phyloP scores from a whole-genome alignment of 2,329 filamentous ascomycete genomes.

The Penicillium glabrum region DNA sequence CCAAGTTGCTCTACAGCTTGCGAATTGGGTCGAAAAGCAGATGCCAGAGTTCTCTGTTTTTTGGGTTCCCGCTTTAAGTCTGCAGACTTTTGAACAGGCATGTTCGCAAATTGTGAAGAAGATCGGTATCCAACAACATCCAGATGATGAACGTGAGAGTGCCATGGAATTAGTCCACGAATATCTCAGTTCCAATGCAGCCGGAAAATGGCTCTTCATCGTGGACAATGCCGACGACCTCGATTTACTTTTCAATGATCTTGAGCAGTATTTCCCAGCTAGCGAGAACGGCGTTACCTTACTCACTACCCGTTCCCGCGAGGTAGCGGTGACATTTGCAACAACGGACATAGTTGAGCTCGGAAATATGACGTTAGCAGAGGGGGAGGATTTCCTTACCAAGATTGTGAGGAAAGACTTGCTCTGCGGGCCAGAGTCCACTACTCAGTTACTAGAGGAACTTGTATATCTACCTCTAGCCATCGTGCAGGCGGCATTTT shows the following conservation, averaged over 20 bases:
- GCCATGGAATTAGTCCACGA: background rate
- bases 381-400: too few relatives aligned
- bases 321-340: too few relatives aligned
- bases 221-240: conserved; percentile 26
- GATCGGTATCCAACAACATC: background rate
- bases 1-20: background rate
- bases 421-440: too few relatives aligned
- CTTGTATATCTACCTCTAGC: too few relatives aligned
- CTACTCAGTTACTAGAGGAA: too few relatives aligned
- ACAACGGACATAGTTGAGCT: too few relatives aligned
- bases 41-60: background rate
- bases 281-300: too few relatives aligned
- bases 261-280: background rate
- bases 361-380: too few relatives aligned
- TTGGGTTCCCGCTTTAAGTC: background rate
- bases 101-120: background rate
- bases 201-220: conserved; percentile 24
- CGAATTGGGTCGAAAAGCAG: background rate
- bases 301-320: too few relatives aligned
- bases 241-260: background rate
- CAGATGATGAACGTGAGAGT: background rate
- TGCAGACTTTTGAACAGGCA: background rate
- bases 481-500: too few relatives aligned
- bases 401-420: too few relatives aligned
- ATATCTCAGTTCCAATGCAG: background rate